Base-by-base conservation (phyloP, 2,329 filamentous ascomycete species). In the Rhynchosporium secalis region DNA sequence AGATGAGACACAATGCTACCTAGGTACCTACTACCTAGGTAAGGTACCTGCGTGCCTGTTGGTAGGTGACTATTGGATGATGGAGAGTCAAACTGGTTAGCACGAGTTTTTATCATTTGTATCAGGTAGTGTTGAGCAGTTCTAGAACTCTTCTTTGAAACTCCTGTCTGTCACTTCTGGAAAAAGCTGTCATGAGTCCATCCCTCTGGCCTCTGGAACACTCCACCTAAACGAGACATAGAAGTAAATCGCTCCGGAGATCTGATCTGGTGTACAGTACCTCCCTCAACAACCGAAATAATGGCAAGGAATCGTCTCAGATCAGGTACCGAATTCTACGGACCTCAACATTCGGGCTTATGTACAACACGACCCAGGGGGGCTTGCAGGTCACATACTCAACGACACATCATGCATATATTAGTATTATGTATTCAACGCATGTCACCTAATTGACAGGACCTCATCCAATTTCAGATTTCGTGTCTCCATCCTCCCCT, bases 401-500 rank as follows among this genome's bases (percentile, higher is more conserved):
- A 38, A 40, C 49, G 31, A 57, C 55, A 36, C 43, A 57, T 57
- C 41, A 48, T 57, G 41, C 43, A 47, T 28, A 47, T 57, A 57
- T 57, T 57, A 57, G 41, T 47, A 57, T 47, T 57, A 57, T 47
- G 41, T 57, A 47, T 57, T 47, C 13, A 20, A 48, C 28, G 41
- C 41, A 36, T 56, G 31, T 15, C 43, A 28, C 41, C 43, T 36
- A 29, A 57, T 43, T 36, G 31, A 57, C 55, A 57, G 43, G 41
- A 57, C 15, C 43, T 20, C 20, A 46, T 48, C 55, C 55, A 57
- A 33, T 47, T 57, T 38, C 8, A 20, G 49, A 38, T 52, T 40
- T 40, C 36, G 36, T 12, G 7, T 40, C 12, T 40, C 2, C 36
- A 8, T 40, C 36, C 47, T 15, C 28, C 31, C 55, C 15, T 47